Base-by-base conservation (phyloP, 148 eudicot genomes). In the Gaultheria prostrata region DNA sequence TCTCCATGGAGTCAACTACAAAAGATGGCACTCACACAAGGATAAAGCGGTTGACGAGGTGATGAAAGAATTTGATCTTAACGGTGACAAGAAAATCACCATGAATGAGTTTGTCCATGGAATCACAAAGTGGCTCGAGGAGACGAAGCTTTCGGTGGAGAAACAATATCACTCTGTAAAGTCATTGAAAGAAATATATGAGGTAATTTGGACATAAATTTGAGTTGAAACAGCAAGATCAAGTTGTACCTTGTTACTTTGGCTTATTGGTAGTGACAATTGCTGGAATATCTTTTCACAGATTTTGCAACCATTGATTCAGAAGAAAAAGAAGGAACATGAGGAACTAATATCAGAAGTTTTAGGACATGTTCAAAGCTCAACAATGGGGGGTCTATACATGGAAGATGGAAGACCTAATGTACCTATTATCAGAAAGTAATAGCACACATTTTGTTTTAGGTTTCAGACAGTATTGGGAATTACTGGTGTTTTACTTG, bases 41-140 rank as follows among this genome's bases (percentile, higher is more conserved):
- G 85, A 87, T 35, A 69, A 57, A 39, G 65, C 59, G 6, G 76
- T 81, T 3, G 86, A 77, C 13, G 84, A 83, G 79, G 77, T 87
- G 39, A 77, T 89, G 83, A 78, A 83, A 49, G 85, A 82, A 45
- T 85, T 85, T 50, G 89, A 89, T 78, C 48, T 32, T 8, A 80
- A 84, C 24, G 73, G 80, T 26, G 89, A 89, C 81, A 48, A 76
- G 67, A 89, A 83, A 43, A 82, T 89, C 46, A 85, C 85, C 8
- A 56, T 83, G 30, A 85, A 85, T 87, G 91, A 89, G 53, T 87
- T 89, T 80, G 88, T 87, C 32, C 84, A 32, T 12, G 89, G 85
- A 28, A 51, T 87, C 83, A 85, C 85, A 18, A 87, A 79, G 75
- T 87, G 87, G 90, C 87, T 89, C 11, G 89, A 86, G 30, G 87